A percentile compares a stretch with the other conserved stretches of the same genome.
phyloP scores from a whole-genome alignment of 495 filamentous ascomycete species.

The Neurospora sublineolata region DNA sequence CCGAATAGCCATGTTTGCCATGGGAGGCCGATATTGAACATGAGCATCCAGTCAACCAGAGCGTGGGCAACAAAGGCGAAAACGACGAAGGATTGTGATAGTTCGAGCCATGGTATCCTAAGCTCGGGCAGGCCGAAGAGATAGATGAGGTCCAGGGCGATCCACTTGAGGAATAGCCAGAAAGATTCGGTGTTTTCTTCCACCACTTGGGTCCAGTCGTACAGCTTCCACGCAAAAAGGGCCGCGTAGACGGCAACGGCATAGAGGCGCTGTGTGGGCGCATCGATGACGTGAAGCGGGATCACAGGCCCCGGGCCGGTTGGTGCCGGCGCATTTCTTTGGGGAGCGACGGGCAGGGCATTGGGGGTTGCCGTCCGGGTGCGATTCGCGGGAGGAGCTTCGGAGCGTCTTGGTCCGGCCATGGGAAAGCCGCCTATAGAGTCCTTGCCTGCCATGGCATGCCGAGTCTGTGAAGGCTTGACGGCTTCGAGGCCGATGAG shows the following conservation, averaged over 20 bases:
- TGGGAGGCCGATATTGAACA: slow-evolving; percentile 77
- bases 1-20: slow-evolving; percentile 56
- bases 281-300: slow-evolving; percentile 64
- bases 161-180: slow-evolving; percentile 88
- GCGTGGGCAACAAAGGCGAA: slow-evolving; percentile 56
- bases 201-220: slow-evolving; percentile 64
- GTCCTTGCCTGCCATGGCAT: slow-evolving; percentile 36
- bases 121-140: slow-evolving; percentile 74
- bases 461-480: slow-evolving; percentile 17
- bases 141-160: slow-evolving; percentile 67
- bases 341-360: slow-evolving; percentile 28
- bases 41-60: slow-evolving; percentile 65
- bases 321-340: slow-evolving; percentile 11
- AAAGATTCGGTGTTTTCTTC: slow-evolving; percentile 71
- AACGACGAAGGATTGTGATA: slow-evolving; percentile 59
- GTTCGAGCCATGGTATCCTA: slow-evolving; percentile 91
- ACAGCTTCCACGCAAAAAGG: slow-evolving; percentile 68
- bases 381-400: slow-evolving; percentile 3
- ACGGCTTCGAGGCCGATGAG: neutral
- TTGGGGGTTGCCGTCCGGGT: slow-evolving; percentile 4
- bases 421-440: slow-evolving; percentile 32
- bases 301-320: slow-evolving; percentile 50
- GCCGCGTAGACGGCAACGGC: slow-evolving; percentile 61
- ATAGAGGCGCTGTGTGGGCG: slow-evolving; percentile 79
- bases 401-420: slow-evolving; percentile 12